Conservation (phyloP, 192 early-diverging fungal genomes). For the Backusella macrospora region DNA sequence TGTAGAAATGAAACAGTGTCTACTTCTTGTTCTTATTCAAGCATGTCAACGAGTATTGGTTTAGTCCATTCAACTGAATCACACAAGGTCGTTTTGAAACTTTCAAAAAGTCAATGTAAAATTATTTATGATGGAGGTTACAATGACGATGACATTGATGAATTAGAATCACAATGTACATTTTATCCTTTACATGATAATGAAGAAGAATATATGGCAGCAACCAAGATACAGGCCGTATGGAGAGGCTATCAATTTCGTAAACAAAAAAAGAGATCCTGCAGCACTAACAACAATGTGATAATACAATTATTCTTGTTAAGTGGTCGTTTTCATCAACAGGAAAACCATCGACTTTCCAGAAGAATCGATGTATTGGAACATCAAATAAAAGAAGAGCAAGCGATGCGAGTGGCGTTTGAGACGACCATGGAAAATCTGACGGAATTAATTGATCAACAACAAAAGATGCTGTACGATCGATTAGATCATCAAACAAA, state of each 20-base stretch:
- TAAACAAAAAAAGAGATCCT: too few species aligned
- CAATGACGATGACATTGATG: background rate
- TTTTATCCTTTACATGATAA: background rate
- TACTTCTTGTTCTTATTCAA: background rate
- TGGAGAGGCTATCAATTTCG: background rate
- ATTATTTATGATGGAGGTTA: background rate
- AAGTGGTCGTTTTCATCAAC: background rate
- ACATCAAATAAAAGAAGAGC: conserved; percentile 1
- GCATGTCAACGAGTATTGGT: background rate
- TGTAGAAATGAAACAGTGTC: background rate
- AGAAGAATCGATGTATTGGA: background rate
- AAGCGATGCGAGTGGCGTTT: conserved; percentile 24
- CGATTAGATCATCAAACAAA: background rate
- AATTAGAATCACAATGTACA: conserved; percentile 8
- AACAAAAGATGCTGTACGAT: conserved; percentile 30
- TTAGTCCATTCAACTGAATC: background rate
- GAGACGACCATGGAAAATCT: conserved; percentile 29
- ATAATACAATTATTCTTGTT: background rate
- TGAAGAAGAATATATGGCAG: background rate
- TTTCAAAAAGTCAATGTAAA: background rate
- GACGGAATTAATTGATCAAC: conserved; percentile 22
- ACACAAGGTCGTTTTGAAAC: background rate
- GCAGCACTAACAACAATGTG: background rate
- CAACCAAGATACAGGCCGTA: background rate
- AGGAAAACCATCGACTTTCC: background rate